These are phyloP conservation scores for Pseudogymnoascus sp. DNA, from an alignment of 2,329 filamentous ascomycete species.

Conservation along the genomic window DNA sequence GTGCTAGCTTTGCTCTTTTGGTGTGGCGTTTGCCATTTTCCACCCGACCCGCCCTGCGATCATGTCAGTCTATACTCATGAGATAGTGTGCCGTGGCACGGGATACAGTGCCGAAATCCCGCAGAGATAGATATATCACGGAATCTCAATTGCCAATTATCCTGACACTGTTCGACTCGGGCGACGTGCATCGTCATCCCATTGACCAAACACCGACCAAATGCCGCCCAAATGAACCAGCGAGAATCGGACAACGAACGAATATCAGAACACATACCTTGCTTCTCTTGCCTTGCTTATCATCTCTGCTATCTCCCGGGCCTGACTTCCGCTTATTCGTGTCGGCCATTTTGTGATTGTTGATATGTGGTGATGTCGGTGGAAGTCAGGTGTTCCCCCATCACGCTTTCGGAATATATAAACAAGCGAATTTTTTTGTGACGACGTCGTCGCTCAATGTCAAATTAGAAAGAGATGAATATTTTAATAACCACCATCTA, in stretches of 20 bases:
- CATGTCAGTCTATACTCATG: slow-evolving; percentile 6
- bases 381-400: background rate
- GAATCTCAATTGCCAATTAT: background rate
- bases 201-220: background rate
- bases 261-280: slow-evolving; percentile 19
- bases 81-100: background rate
- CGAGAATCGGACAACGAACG: background rate
- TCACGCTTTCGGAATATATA: background rate
- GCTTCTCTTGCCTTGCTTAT: slow-evolving; percentile 21
- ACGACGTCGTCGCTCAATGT: background rate
- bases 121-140: background rate
- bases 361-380: background rate
- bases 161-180: background rate
- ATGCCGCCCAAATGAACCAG: background rate
- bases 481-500: background rate
- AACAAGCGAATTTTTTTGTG: slow-evolving; percentile 2
- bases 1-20: slow-evolving; percentile 44
- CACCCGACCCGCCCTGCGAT: slow-evolving; percentile 39
- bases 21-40: slow-evolving; percentile 56
- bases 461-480: background rate
- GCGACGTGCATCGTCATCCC: background rate
- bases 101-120: background rate
- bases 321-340: slow-evolving; percentile 22
- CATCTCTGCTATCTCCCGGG: slow-evolving; percentile 15
- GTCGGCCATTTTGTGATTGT: slow-evolving; percentile 19